Evolutionary conservation across 2,329 filamentous ascomycete species (phyloP), one percentile per base, ranked within the genome.

Genomic region (Moelleriella libera): DNA sequence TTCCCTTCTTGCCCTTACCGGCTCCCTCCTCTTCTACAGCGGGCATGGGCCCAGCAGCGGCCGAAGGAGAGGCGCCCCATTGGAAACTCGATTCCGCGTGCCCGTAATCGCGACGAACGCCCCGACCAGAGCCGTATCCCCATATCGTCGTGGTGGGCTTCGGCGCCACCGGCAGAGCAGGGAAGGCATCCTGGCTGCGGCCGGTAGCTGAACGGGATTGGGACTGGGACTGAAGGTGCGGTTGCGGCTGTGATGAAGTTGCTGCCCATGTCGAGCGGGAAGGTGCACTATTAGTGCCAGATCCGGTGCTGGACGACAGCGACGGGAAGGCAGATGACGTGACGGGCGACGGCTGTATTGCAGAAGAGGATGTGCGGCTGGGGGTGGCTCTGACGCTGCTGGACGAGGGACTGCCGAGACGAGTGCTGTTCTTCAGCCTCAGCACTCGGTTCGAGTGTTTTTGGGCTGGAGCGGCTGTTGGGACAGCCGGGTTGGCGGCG

Each of bases 91-190:
- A 75, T 12, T 71, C 67, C 34, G 67, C 63, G 5, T 58, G 55
- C 7, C 69, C 71, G 40, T 70, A 63, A 54, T 81, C 77, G 41
- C 78, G 63, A 44, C 75, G 67, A 12, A 82, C 76, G 32, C 69
- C 62, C 4, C 66, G 61, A 4, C 77, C 67, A 5, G 66, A 62
- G 2, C 78, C 78, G 54, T 81, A 80, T 3, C 76, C 76, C 47
- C 80, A 80, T 43, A 82, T 78, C 0, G 75, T 78, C 1, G 75
- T 79, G 41, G 69, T 68, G 3, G 76, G 75, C 57, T 82, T 96
- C 0, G 85, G 75, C 1, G 88, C 88, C 0, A 80, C 73, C 0
- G 89, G 89, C 1, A 96, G 72, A 1, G 88, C 82, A 0, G 89
- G 90, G 64, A 96, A 96, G 0, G 81, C 79, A 52, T 89, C 83